These are phyloP conservation scores for Mycotypha africana DNA, from an alignment of 371 early-diverging fungal genomes.

Conservation along the genomic window DNA sequence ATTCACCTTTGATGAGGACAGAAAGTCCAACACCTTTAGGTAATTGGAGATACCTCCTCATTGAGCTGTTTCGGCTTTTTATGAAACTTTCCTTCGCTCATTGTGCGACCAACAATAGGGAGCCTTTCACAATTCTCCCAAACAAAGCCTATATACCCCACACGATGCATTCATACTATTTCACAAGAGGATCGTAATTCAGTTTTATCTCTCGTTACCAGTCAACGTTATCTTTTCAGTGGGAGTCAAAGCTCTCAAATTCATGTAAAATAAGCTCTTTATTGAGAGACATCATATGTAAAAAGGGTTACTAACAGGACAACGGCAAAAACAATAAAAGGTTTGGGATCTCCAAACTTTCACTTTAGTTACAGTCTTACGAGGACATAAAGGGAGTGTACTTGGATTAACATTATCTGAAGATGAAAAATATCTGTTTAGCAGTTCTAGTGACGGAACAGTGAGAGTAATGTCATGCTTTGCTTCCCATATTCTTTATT, in stretches of 20 bases:
- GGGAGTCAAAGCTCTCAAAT: slow-evolving; percentile 69
- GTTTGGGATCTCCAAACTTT: slow-evolving; percentile 72
- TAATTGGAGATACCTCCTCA: neutral
- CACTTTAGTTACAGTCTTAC: slow-evolving; percentile 48
- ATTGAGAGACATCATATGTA: no score
- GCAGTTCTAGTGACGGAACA: slow-evolving; percentile 49
- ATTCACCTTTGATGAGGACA: slow-evolving; percentile 15
- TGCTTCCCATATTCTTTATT: no score
- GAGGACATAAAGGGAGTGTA: slow-evolving; percentile 69
- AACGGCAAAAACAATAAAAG: no score
- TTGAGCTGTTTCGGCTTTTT: no score
- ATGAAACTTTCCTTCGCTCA: no score
- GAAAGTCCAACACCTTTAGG: slow-evolving; percentile 17
- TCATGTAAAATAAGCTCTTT: slow-evolving; percentile 42
- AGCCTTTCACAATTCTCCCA: slow-evolving; percentile 14
- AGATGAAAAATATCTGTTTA: slow-evolving; percentile 56
- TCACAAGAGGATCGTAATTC: slow-evolving; percentile 59
- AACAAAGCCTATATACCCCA: slow-evolving; percentile 12
- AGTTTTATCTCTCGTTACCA: slow-evolving; percentile 67
- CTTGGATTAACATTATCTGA: slow-evolving; percentile 55
- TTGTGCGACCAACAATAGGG: no score
- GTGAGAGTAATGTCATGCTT: slow-evolving; percentile 24
- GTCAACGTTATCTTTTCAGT: slow-evolving; percentile 56
- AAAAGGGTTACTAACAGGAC: no score
- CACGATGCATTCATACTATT: slow-evolving; percentile 54